A percentile compares a stretch with the other conserved stretches of the same genome.
phyloP scores from a whole-genome alignment of 768 basidiomycete genomes.

The Termitomyces bulborhizus region DNA sequence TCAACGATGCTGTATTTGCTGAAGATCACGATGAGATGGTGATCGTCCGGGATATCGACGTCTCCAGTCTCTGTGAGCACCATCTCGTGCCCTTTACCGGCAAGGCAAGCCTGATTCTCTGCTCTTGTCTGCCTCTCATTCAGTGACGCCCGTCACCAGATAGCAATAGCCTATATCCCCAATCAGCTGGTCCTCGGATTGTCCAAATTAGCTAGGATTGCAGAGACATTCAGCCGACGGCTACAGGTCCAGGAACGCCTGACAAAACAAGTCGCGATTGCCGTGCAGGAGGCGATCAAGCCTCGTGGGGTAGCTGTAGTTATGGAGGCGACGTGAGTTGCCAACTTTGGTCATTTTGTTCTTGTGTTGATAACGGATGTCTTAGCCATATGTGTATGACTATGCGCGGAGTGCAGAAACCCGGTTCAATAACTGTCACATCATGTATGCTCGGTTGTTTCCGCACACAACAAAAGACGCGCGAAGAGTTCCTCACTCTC shows the following conservation, averaged over 20 bases:
- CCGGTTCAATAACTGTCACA: conserved; percentile 90
- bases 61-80: conserved; percentile 97
- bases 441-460: conserved; percentile 99
- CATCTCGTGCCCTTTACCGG: conserved; percentile 98
- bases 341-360: conserved; percentile 4
- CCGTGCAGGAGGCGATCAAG: conserved; percentile 97
- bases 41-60: conserved; percentile 93
- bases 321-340: conserved; percentile 90
- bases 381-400: conserved; percentile 96
- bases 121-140: conserved; percentile 11
- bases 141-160: conserved; percentile 38
- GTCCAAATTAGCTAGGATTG: conserved; percentile 94
- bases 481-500: conserved; percentile 91
- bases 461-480: conserved; percentile 96
- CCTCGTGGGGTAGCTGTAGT: conserved; percentile 98
- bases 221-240: conserved; percentile 93
- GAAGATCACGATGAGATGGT: conserved; percentile 99
- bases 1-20: conserved; percentile 96
- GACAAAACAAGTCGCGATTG: conserved; percentile 95
- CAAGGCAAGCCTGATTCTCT: conserved; percentile 53
- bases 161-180: conserved; percentile 97
- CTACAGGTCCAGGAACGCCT: conserved; percentile 97
- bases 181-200: conserved; percentile 91
- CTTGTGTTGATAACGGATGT: neutral
- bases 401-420: conserved; percentile 99